A percentile compares a stretch with the other conserved stretches of the same genome.
Conservation (phyloP, 1,284 basidiomycete genomes). For the Fistulinella cinereoalba region DNA sequence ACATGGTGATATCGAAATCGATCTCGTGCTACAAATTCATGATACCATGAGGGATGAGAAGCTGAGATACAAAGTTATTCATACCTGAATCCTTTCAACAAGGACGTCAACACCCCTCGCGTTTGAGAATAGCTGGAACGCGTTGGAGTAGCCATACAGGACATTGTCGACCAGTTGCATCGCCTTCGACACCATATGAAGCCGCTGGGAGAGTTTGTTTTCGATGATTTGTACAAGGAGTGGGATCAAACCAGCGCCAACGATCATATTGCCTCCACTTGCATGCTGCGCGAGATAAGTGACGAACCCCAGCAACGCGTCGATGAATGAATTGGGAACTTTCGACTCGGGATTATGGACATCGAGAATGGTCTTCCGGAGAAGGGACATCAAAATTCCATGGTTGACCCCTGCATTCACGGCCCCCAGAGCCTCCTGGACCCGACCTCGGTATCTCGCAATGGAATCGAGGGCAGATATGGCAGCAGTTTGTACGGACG, state of each 20-base stretch:
- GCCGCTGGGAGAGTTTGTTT: conserved; percentile 63
- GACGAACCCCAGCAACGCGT: conserved; percentile 84
- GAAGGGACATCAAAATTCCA: conserved; percentile 86
- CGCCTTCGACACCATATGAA: conserved; percentile 79
- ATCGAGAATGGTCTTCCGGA: conserved; percentile 77
- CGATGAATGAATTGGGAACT: conserved; percentile 80
- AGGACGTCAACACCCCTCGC: conserved; percentile 84
- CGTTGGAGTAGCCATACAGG: conserved; percentile 85
- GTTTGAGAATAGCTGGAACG: conserved; percentile 85
- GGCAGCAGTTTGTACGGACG: conserved; percentile 77
- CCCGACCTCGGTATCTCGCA: conserved; percentile 78
- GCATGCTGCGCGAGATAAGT: conserved; percentile 85
- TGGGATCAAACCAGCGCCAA: conserved; percentile 94
- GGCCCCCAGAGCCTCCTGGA: conserved; percentile 85
- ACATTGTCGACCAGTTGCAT: conserved; percentile 93
- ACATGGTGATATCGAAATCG: conserved; percentile 61
- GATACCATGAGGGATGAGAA: conserved; percentile 5
- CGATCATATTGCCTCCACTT: conserved; percentile 87
- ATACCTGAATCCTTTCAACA: conserved; percentile 82
- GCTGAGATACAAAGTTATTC: conserved; percentile 18
- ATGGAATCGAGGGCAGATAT: conserved; percentile 89
- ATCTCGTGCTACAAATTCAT: conserved; percentile 64
- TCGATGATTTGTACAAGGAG: conserved; percentile 87
- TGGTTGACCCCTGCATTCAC: conserved; percentile 97
- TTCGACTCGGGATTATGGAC: conserved; percentile 62